A percentile compares a stretch with the other conserved stretches of the same genome.
phyloP scores from a whole-genome alignment of 441 rosid species.

The Iberis amara region DNA sequence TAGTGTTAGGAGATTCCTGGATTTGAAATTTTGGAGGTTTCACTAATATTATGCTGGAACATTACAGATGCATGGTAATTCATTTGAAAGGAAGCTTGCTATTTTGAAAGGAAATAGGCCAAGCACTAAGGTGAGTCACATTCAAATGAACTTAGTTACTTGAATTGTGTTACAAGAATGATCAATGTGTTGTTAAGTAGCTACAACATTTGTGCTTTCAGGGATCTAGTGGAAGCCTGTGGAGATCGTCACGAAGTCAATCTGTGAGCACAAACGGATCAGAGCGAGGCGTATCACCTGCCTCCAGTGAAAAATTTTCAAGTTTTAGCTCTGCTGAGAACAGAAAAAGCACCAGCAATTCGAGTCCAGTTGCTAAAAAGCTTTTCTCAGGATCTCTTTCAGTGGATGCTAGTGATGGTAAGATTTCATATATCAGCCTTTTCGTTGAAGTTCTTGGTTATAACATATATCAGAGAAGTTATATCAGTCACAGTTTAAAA shows the following conservation, averaged over 20 bases:
- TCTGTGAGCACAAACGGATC: conserved; percentile 53
- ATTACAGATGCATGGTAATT: conserved; percentile 76
- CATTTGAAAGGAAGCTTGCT: conserved; percentile 88
- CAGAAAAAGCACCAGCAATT: conserved; percentile 30
- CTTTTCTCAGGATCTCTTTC: conserved; percentile 48
- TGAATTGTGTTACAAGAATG: conserved; percentile 7
- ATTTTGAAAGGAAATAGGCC: conserved; percentile 46
- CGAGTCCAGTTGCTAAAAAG: conserved; percentile 40
- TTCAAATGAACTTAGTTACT: conserved; percentile 6
- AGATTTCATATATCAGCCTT: conserved; percentile 16
- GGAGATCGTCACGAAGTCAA: conserved; percentile 47
- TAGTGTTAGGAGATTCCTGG: neutral
- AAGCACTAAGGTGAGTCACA: conserved; percentile 21
- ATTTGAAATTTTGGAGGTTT: too few relatives aligned
- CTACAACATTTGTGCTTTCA: conserved; percentile 26
- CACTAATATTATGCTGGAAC: conserved; percentile 6
- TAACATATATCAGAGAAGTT: neutral
- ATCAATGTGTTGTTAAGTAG: conserved; percentile 1
- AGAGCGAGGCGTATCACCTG: conserved; percentile 41
- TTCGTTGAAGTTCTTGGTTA: conserved; percentile 1
- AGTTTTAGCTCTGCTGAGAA: conserved; percentile 36
- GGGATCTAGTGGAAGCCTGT: conserved; percentile 45
- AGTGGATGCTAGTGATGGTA: conserved; percentile 18
- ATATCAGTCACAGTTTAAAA: neutral
- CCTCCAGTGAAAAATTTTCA: conserved; percentile 31